phyloP scores from a whole-genome alignment of 345 rosid genomes.

The Gossypium longicalyx region DNA sequence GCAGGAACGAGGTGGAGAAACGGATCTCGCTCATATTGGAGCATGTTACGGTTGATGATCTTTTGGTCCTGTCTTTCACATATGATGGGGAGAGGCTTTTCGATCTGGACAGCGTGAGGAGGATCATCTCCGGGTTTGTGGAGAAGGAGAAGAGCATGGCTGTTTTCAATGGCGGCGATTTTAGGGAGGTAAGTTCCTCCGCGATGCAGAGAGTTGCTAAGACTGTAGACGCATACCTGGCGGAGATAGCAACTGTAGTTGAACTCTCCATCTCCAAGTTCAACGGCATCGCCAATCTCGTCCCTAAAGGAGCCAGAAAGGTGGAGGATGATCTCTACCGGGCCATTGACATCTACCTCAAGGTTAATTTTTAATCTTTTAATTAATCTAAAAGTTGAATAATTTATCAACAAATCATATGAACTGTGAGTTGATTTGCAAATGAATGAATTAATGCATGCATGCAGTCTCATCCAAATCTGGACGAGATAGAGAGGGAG shows the following conservation, averaged over 20 bases:
- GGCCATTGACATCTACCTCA: slow-evolving; percentile 78
- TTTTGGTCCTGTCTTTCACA: slow-evolving; percentile 68
- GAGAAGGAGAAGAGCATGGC: slow-evolving; percentile 85
- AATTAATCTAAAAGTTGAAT: not conserved
- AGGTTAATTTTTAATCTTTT: slow-evolving; percentile 32
- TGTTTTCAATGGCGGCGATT: slow-evolving; percentile 68
- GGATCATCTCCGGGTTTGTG: slow-evolving; percentile 58
- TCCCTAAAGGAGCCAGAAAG: slow-evolving; percentile 70
- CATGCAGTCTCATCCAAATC: slow-evolving; percentile 62
- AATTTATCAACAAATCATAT: too few relatives aligned
- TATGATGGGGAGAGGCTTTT: slow-evolving; percentile 77
- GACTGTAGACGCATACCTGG: slow-evolving; percentile 64
- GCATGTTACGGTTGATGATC: slow-evolving; percentile 73
- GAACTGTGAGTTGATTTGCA: not conserved
- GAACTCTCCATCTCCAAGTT: slow-evolving; percentile 75
- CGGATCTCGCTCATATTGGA: slow-evolving; percentile 67
- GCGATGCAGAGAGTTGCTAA: slow-evolving; percentile 65
- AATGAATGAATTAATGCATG: not conserved
- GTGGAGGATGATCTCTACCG: slow-evolving; percentile 84
- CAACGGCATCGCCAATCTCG: slow-evolving; percentile 71
- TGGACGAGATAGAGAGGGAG: slow-evolving; percentile 89
- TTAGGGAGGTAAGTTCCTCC: slow-evolving; percentile 40
- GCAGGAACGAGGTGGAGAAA: slow-evolving; percentile 80
- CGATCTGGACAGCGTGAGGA: slow-evolving; percentile 79
- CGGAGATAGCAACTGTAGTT: slow-evolving; percentile 60